phyloP scores from a whole-genome alignment of 139 green algal genomes.

The Volvox africanus region DNA sequence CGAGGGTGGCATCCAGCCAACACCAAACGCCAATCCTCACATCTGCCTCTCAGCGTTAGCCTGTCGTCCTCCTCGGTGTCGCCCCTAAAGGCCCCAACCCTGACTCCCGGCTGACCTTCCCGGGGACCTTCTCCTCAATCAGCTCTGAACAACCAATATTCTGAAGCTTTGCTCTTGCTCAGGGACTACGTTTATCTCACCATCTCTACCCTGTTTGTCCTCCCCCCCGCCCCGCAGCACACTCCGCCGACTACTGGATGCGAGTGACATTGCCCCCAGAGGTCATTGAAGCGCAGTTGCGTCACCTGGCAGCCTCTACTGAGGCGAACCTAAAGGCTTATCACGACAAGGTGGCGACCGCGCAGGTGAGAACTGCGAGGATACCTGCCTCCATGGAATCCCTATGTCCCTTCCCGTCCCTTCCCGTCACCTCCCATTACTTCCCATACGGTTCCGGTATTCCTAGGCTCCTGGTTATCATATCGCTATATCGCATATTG shows the following conservation, averaged over 20 bases:
- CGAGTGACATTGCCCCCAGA: conserved; percentile 37
- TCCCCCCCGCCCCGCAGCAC: neutral
- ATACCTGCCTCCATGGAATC: neutral
- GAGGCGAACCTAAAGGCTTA: conserved; percentile 36
- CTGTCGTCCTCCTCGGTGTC: too few species aligned
- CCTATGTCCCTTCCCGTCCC: neutral
- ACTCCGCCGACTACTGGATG: conserved; percentile 43
- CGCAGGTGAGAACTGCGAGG: neutral
- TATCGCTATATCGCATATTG: neutral
- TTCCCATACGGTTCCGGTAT: neutral
- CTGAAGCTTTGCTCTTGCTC: too few species aligned
- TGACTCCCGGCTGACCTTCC: neutral
- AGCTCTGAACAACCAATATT: too few species aligned
- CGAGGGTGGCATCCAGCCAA: too few species aligned
- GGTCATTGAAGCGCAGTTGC: conserved; percentile 47
- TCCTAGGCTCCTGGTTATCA: too few species aligned
- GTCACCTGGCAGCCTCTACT: conserved; percentile 29
- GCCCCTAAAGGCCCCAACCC: too few species aligned
- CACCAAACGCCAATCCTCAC: too few species aligned
- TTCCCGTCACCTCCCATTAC: neutral
- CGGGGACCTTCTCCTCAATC: neutral
- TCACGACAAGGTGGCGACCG: conserved; percentile 18
- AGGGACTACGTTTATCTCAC: too few species aligned
- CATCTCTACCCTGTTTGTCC: neutral
- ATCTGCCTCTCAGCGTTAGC: too few species aligned